Percentiles rank a stretch among this genome's conserved stretches.
phyloP scores from a whole-genome alignment of 169 alveolate species.

The Eimeria maxima region DNA sequence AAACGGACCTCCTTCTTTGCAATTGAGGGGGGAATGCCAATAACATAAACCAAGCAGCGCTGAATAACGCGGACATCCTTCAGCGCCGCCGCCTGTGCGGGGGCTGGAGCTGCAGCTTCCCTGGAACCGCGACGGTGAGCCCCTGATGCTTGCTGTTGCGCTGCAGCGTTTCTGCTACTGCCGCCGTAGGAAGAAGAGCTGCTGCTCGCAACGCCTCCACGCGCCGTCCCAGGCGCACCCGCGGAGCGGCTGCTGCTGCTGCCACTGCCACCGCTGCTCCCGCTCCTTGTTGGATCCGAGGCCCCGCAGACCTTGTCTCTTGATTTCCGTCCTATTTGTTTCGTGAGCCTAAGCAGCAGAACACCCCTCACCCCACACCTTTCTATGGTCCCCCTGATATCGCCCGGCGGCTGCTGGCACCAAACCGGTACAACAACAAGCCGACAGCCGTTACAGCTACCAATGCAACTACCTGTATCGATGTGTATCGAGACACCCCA shows the following conservation, averaged over 20 bases:
- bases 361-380: neutral
- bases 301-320: constrained; percentile 63
- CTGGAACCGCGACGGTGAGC: constrained; percentile 56
- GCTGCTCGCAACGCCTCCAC: constrained; percentile 16
- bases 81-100: constrained; percentile 82
- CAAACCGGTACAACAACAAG: neutral
- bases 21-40: constrained; percentile 91
- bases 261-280: constrained; percentile 65
- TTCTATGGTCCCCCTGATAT: neutral
- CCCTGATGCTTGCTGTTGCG: constrained; percentile 71
- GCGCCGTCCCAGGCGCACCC: neutral
- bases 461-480: neutral
- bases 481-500: neutral
- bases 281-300: constrained; percentile 61
- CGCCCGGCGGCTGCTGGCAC: neutral
- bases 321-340: constrained; percentile 66
- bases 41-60: constrained; percentile 94
- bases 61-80: constrained; percentile 94
- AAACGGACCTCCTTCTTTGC: constrained; percentile 91
- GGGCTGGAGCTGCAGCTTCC: constrained; percentile 42
- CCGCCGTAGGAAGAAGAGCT: constrained; percentile 10
- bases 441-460: neutral
- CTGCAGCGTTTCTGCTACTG: constrained; percentile 54
- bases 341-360: constrained; percentile 60
- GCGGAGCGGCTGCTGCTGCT: constrained; percentile 51